These are phyloP conservation scores for Syzygium grande DNA, from an alignment of 345 rosid genomes.

Conservation along the genomic window DNA sequence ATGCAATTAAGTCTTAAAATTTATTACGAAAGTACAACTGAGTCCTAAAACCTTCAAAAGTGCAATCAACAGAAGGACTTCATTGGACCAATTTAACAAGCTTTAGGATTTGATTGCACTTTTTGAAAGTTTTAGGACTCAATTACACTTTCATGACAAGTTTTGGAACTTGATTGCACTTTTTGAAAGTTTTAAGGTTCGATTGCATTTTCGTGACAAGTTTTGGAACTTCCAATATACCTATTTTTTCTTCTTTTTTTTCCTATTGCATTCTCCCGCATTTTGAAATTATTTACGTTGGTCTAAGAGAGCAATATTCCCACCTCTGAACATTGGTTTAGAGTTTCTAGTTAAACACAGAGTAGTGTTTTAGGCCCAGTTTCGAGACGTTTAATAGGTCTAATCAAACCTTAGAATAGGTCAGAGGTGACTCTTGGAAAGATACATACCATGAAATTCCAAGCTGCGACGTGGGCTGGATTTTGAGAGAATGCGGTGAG, in stretches of 20 bases:
- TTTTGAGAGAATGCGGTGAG: neutral
- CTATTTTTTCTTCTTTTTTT: neutral
- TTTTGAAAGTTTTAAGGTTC: no score
- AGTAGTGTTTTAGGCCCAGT: neutral
- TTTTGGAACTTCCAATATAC: no score
- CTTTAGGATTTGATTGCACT: no score
- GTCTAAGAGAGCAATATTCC: neutral
- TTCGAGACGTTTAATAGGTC: neutral
- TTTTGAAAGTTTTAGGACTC: no score
- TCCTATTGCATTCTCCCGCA: neutral
- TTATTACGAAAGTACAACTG: no score
- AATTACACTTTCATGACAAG: no score
- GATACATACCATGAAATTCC: neutral
- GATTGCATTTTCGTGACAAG: no score
- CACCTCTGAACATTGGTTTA: neutral
- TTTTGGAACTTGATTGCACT: no score
- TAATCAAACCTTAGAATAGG: accelerated
- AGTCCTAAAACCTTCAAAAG: no score
- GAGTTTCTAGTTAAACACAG: neutral
- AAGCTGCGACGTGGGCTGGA: neutral
- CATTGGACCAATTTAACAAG: no score
- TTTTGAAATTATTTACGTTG: neutral
- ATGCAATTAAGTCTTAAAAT: no score
- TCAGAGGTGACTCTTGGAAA: neutral
- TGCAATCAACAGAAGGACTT: no score